Base-by-base conservation (phyloP, 768 basidiomycete genomes). In the Kwoniella bestiolae region DNA sequence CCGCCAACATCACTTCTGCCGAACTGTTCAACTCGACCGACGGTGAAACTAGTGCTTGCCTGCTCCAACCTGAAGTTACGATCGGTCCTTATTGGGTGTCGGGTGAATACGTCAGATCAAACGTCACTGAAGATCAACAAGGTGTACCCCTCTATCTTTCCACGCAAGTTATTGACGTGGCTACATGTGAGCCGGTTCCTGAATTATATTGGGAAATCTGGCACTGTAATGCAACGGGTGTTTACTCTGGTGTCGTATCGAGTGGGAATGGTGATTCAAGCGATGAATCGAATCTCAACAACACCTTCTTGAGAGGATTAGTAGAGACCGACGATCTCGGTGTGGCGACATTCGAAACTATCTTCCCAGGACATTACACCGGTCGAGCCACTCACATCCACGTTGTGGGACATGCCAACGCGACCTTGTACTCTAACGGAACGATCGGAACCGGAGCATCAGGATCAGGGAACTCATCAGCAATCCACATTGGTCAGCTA, bases 331-430 rank as follows among this genome's bases (percentile, higher is more conserved):
- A 55, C 21, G 52, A 55, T n/a, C 18, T 25, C 9, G 52, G 52
- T 29, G 52, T 55, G 11, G 52, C 29, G 12, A 32, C 52, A 14
- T n/a, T 28, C 23, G 25, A 55, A 29, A 55, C 52, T 12, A 29
- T 55, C n/a, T 23, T 55, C 21, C 52, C 52, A 14, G 52, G 52
- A 25, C 52, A 55, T 32, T 55, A 55, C 52, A 55, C 28, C 14
- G 52, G 52, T 55, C 52, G 52, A 28, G 52, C 52, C 52, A 55
- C 52, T 26, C 52, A 55, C 52, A 34, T 34, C 16, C 52, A 55
- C 32, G 52, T 55, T 21, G 52, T 55, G 2, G 52, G 52, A 29
- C 52, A 55, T 32, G 28, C 32, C 52, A 55, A 55, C 16, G 52
- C 52, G 16, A 55, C 52, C 11, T 11, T 55, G 25, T 34, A 29